Conservation (phyloP, 371 early-diverging fungal species). For the Rhizopus stolonifer region DNA sequence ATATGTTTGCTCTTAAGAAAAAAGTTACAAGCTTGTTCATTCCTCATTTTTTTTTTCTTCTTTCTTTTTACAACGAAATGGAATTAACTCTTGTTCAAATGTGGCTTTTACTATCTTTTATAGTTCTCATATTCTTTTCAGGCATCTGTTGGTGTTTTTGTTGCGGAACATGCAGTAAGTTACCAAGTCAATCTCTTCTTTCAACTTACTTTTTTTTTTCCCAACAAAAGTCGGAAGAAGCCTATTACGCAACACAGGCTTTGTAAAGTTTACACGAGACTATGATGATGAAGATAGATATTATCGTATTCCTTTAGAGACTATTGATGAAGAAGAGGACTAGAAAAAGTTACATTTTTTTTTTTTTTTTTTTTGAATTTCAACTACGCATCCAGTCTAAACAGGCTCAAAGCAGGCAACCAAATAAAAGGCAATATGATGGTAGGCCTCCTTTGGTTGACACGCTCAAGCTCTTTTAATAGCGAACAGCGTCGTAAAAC, state of each 20-base stretch:
- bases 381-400: conserved; percentile 26
- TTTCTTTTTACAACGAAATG: background rate
- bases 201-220: too few relatives aligned
- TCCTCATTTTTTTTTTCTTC: background rate
- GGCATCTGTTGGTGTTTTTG: conserved; percentile 50
- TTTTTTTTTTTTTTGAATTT: conserved; percentile 10
- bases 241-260: conserved; percentile 23
- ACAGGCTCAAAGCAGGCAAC: conserved; percentile 46
- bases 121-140: conserved; percentile 27
- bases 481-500: conserved; percentile 35
- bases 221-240: conserved; percentile 25
- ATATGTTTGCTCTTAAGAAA: too few relatives aligned
- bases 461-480: conserved; percentile 28
- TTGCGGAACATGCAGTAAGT: conserved; percentile 48
- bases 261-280: conserved; percentile 16
- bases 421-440: conserved; percentile 48
- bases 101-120: conserved; percentile 26
- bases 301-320: conserved; percentile 14
- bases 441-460: conserved; percentile 42
- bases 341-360: conserved; percentile 1
- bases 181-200: background rate
- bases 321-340: conserved; percentile 11
- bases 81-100: conserved; percentile 19
- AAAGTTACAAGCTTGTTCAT: too few relatives aligned
- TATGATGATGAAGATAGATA: conserved; percentile 11